A percentile compares a stretch with the other conserved stretches of the same genome.
Conservation (phyloP, 2,329 filamentous ascomycete species). For the Aspergillus quadrilineatus region DNA sequence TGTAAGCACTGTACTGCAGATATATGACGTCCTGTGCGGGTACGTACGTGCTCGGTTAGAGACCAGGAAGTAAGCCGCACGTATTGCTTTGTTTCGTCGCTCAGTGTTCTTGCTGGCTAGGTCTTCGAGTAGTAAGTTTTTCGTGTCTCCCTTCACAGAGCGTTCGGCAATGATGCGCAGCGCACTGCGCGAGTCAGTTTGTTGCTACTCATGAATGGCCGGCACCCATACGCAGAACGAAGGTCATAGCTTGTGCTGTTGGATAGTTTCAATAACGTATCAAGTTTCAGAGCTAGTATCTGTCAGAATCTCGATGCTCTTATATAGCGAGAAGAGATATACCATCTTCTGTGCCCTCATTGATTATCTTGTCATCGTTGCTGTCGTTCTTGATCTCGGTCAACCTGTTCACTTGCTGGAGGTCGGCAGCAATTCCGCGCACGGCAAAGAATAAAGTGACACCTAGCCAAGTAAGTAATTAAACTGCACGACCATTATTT, state of each 20-base stretch:
- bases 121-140: conserved; percentile 43
- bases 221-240: conserved; percentile 62
- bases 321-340: not conserved
- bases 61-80: conserved; percentile 45
- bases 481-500: too few species aligned
- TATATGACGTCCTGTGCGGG: not conserved
- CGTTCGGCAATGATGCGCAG: conserved; percentile 49
- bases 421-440: conserved; percentile 57
- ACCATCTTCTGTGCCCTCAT: conserved; percentile 71
- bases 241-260: conserved; percentile 72
- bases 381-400: conserved; percentile 64
- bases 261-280: conserved; percentile 67
- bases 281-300: conserved; percentile 55
- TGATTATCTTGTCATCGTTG: conserved; percentile 70
- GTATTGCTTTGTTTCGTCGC: conserved; percentile 43
- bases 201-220: conserved; percentile 52
- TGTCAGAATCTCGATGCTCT: conserved; percentile 19
- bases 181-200: conserved; percentile 30
- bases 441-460: conserved; percentile 50
- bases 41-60: conserved; percentile 39
- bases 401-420: conserved; percentile 39
- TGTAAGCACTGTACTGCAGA: not conserved
- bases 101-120: conserved; percentile 39
- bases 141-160: conserved; percentile 41
- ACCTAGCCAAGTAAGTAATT: conserved; percentile 27